Evolutionary conservation across 2,329 filamentous ascomycete genomes (phyloP), one percentile per base, ranked within the genome.

Genomic region (Furcasterigmium sp.): DNA sequence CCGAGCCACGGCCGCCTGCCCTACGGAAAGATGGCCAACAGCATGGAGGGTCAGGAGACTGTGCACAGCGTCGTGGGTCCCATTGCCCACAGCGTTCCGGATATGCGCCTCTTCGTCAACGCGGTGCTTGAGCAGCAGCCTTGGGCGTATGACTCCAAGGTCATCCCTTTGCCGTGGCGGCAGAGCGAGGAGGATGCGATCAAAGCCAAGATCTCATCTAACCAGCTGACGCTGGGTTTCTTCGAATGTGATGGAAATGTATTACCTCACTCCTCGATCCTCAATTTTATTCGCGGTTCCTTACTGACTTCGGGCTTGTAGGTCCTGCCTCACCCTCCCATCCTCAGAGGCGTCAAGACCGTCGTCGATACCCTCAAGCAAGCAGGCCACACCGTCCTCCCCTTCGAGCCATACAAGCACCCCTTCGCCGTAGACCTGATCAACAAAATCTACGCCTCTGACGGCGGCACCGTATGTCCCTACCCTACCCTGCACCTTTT

Each of bases 131-230:
- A 51, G 10, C 48, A 54, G 8, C 47, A 57, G 39, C 60, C 64
- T 3, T 68, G 66, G 66, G 46, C 55, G 19, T 49, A 61, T 32
- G 64, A 68, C 44, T 57, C 60, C 5, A 58, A 59, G 32, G 56
- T 59, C 6, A 50, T 60, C 0, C 60, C 62, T 4, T 53, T 69
- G 20, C 58, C 62, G 3, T 69, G 65, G 65, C 42, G 62, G 34
- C 44, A 53, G 17, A 53, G 48, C 15, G 51, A 53, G n/a, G 58
- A 60, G 43, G 55, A 58, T 8, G 39, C 36, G 2, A 48, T 53
- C 42, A 53, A 51, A 23, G 19, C 26, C 1, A 56, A 59, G 41
- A 45, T 59, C 7, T 29, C 46, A 1, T 45, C 50, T 10, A 49
- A 48, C 1, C 45, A 45, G 0, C 43, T 65, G 14, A 58, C 48